Percentiles rank a stretch among this genome's conserved stretches.
phyloP scores from a whole-genome alignment of 2,329 filamentous ascomycete genomes.

The Aureobasidium sp. region DNA sequence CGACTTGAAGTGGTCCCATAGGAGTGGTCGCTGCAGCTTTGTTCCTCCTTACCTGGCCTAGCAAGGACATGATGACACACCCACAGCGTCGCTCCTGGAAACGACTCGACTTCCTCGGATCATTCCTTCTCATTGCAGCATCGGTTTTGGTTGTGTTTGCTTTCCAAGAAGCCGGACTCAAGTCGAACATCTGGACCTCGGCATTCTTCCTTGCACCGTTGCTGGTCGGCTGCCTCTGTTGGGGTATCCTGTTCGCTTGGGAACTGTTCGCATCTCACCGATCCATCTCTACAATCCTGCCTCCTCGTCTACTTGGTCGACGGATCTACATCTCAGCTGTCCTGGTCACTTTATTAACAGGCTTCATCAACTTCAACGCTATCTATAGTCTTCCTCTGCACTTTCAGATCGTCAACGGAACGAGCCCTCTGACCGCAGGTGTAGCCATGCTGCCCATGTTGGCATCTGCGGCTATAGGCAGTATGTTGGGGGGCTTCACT shows the following conservation, averaged over 20 bases:
- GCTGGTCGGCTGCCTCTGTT: not conserved
- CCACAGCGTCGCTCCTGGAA: not conserved
- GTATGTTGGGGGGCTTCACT: not conserved
- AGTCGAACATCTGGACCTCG: not conserved
- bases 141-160: not conserved
- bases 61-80: not conserved
- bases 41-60: not conserved
- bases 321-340: not conserved
- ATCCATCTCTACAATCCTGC: not conserved
- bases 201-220: not conserved
- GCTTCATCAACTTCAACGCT: not conserved
- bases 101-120: not conserved
- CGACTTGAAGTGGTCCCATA: not conserved
- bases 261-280: not conserved
- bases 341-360: not conserved
- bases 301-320: not conserved
- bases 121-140: not conserved
- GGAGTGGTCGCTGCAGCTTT: not conserved
- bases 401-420: conserved; percentile 2
- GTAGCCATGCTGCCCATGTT: not conserved
- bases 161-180: not conserved
- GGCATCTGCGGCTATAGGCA: not conserved
- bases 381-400: not conserved
- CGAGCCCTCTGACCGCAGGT: not conserved
- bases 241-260: not conserved